These are phyloP conservation scores for Biancaea sappan DNA, from an alignment of 306 rosid genomes.

Conservation along the genomic window DNA sequence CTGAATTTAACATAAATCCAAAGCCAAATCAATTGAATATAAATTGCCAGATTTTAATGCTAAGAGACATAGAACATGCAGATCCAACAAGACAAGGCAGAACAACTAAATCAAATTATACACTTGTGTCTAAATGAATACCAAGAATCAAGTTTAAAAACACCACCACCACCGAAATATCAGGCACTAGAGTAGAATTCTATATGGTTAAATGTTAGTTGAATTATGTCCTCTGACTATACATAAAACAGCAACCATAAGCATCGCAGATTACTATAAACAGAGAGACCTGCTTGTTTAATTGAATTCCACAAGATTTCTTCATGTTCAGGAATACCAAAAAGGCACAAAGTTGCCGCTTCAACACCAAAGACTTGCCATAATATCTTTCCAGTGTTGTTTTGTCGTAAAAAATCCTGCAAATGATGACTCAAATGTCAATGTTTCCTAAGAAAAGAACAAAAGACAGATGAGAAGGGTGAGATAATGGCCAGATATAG, in stretches of 20 bases:
- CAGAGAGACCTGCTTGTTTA: slow-evolving; percentile 68
- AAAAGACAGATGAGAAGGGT: not conserved
- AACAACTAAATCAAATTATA: slow-evolving; percentile 5
- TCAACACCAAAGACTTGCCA: slow-evolving; percentile 89
- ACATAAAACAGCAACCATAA: slow-evolving; percentile 14
- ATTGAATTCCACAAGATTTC: slow-evolving; percentile 89
- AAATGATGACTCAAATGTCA: slow-evolving; percentile 19
- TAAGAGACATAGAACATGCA: not conserved
- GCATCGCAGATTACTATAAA: slow-evolving; percentile 26
- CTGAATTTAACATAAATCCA: slow-evolving; percentile 45
- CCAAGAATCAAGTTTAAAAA: slow-evolving; percentile 22
- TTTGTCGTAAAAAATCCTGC: slow-evolving; percentile 92
- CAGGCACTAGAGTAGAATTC: slow-evolving; percentile 17
- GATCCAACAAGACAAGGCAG: slow-evolving; percentile 17
- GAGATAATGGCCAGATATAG: slow-evolving; percentile 21
- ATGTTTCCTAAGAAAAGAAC: not conserved
- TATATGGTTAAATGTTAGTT: not conserved
- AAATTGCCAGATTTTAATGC: slow-evolving; percentile 20
- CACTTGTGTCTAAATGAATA: slow-evolving; percentile 12
- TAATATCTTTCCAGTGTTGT: slow-evolving; percentile 88
- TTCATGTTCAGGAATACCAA: slow-evolving; percentile 82
- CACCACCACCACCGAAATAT: slow-evolving; percentile 5
- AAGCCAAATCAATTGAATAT: slow-evolving; percentile 16
- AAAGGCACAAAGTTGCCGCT: slow-evolving; percentile 82
- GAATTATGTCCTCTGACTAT: slow-evolving; percentile 5